Conservation (phyloP, 2,329 filamentous ascomycete genomes). For the Anthostomella pinea region DNA sequence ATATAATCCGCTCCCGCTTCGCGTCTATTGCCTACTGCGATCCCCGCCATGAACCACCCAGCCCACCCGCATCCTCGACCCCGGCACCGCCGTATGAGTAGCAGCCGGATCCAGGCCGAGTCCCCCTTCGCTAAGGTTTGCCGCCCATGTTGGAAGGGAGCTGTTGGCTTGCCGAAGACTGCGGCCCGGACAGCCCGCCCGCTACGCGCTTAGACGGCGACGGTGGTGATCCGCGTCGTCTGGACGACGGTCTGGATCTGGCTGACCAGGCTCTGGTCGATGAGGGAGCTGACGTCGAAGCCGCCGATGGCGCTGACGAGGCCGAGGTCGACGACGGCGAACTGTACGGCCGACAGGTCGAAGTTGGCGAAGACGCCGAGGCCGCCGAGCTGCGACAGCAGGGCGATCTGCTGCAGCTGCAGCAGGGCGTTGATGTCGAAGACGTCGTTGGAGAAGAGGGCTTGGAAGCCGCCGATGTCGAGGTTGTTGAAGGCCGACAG, state of each 20-base stretch:
- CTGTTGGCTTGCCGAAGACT: constrained; percentile 1
- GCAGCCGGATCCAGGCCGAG: too few relatives aligned
- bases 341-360: constrained; percentile 43
- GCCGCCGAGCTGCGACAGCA: constrained; percentile 35
- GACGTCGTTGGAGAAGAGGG: constrained; percentile 43
- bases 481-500: constrained; percentile 39
- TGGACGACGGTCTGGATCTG: constrained; percentile 34
- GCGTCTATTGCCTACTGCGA: not conserved
- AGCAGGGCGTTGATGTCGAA: constrained; percentile 47
- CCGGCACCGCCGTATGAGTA: not conserved
- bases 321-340: constrained; percentile 40
- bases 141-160: too few relatives aligned
- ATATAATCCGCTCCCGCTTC: not conserved
- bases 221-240: constrained; percentile 14
- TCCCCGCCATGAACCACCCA: not conserved
- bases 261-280: constrained; percentile 25
- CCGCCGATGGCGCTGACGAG: constrained; percentile 34
- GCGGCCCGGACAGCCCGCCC: not conserved
- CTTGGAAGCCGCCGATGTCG: constrained; percentile 33
- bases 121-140: too few relatives aligned
- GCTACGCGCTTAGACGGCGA: constrained; percentile 4
- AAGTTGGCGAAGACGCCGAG: constrained; percentile 44
- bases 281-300: constrained; percentile 33
- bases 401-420: constrained; percentile 34
- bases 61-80: not conserved